phyloP scores from a whole-genome alignment of 1,284 basidiomycete species.

The Ceratobasidium sp. region DNA sequence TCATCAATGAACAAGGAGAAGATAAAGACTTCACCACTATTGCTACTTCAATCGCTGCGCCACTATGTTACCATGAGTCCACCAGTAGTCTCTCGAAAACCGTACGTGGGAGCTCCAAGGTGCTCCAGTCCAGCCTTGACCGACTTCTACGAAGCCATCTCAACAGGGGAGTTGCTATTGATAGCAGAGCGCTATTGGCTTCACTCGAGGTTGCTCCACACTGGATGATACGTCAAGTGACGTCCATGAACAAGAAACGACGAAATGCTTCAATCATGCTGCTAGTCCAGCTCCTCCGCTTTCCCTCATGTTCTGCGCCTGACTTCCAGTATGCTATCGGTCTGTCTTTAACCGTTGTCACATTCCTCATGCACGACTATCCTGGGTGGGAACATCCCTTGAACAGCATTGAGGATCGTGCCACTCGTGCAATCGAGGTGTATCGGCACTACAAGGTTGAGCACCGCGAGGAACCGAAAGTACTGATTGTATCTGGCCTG shows the following conservation, averaged over 20 bases:
- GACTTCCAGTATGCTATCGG: neutral
- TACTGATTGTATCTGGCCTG: neutral
- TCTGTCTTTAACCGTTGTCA: neutral
- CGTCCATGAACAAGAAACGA: neutral
- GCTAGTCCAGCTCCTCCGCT: neutral
- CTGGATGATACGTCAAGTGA: neutral
- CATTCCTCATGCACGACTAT: neutral
- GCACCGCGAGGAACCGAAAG: neutral
- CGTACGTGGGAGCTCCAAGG: too few species aligned
- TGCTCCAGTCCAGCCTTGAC: too few species aligned
- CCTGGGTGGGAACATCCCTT: conserved; percentile 1
- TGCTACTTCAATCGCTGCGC: neutral
- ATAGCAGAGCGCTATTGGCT: neutral
- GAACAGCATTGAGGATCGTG: neutral
- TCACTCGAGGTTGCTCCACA: neutral
- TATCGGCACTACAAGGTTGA: neutral
- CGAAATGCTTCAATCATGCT: neutral
- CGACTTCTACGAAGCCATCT: neutral
- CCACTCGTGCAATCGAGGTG: neutral
- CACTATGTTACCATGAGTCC: too few species aligned
- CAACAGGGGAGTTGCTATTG: neutral
- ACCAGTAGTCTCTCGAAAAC: too few species aligned
- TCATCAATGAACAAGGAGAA: too few species aligned
- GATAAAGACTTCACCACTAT: neutral
- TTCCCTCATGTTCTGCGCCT: neutral